A percentile compares a stretch with the other conserved stretches of the same genome.
phyloP scores from a whole-genome alignment of 1,284 basidiomycete species.

The Thecaphora frezii region DNA sequence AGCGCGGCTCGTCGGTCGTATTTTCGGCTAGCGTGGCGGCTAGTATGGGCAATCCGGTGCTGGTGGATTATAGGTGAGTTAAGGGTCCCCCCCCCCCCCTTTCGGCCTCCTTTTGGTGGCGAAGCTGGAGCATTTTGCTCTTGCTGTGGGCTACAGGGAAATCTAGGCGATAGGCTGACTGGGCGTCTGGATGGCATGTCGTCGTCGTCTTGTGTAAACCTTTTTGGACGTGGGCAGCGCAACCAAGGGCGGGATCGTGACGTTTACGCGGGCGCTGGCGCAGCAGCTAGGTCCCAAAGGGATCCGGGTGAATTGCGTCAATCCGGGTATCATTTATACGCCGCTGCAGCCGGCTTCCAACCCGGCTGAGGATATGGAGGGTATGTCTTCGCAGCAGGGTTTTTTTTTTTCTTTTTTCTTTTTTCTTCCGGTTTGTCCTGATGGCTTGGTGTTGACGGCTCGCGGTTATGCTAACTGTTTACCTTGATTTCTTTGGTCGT shows the following conservation, averaged over 20 bases:
- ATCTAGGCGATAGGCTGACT: too few relatives aligned
- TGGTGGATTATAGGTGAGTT: background rate
- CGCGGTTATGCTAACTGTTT: too few relatives aligned
- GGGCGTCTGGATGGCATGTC: too few relatives aligned
- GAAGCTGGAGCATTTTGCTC: too few relatives aligned
- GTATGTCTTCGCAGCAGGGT: background rate
- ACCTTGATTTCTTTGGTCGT: too few relatives aligned
- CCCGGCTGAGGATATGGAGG: background rate
- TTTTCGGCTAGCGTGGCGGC: background rate
- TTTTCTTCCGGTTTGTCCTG: too few relatives aligned
- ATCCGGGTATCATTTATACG: background rate
- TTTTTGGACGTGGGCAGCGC: background rate
- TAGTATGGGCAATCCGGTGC: background rate
- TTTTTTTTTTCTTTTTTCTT: too few relatives aligned
- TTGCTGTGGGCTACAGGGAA: too few relatives aligned
- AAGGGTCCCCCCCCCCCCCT: too few relatives aligned
- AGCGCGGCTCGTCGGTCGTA: background rate
- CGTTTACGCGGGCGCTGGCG: background rate
- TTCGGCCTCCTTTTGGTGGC: background rate
- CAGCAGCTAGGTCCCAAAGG: background rate
- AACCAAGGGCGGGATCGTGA: background rate
- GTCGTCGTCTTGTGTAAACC: too few relatives aligned
- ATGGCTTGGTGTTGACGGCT: too few relatives aligned
- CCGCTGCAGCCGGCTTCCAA: background rate
- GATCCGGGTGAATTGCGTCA: background rate